phyloP scores from a whole-genome alignment of 2,329 filamentous ascomycete species.

The Tolypocladium album region DNA sequence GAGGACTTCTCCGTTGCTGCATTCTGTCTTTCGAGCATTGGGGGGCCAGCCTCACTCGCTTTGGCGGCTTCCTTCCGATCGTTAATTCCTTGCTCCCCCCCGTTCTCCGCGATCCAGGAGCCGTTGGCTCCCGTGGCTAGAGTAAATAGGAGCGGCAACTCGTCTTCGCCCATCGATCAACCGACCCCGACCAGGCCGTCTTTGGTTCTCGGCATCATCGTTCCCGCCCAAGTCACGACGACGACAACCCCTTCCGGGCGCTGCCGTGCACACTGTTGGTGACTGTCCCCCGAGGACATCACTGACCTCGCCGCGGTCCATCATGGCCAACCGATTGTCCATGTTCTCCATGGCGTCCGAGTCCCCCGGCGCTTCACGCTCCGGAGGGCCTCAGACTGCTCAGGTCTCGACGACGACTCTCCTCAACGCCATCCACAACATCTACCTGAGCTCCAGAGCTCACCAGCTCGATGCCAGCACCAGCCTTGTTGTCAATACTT shows the following conservation, averaged over 20 bases:
- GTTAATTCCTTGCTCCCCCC: slow-evolving; percentile 11
- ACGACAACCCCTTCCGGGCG: neutral
- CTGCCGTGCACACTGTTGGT: slow-evolving; percentile 9
- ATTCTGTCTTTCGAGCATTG: slow-evolving; percentile 8
- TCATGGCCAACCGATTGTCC: slow-evolving; percentile 55
- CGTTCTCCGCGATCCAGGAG: neutral
- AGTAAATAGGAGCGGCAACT: neutral
- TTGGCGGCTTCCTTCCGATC: slow-evolving; percentile 34
- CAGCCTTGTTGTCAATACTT: slow-evolving; percentile 89
- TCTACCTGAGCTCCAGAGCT: slow-evolving; percentile 72
- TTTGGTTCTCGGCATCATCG: neutral
- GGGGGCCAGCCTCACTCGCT: slow-evolving; percentile 46
- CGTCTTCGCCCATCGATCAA: neutral
- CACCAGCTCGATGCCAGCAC: slow-evolving; percentile 83
- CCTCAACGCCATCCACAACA: slow-evolving; percentile 83
- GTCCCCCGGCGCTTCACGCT: slow-evolving; percentile 45
- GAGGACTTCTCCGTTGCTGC: slow-evolving; percentile 7
- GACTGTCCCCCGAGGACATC: slow-evolving; percentile 28
- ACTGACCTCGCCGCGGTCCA: slow-evolving; percentile 10
- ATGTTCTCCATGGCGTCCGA: slow-evolving; percentile 60
- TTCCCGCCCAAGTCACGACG: neutral
- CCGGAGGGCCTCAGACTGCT: slow-evolving; percentile 54
- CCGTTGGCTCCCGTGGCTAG: neutral
- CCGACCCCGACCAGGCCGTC: neutral
- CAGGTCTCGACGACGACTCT: slow-evolving; percentile 90